These are phyloP conservation scores for Powellomyces hirtus DNA, from an alignment of 192 early-diverging fungal genomes.

Conservation along the genomic window DNA sequence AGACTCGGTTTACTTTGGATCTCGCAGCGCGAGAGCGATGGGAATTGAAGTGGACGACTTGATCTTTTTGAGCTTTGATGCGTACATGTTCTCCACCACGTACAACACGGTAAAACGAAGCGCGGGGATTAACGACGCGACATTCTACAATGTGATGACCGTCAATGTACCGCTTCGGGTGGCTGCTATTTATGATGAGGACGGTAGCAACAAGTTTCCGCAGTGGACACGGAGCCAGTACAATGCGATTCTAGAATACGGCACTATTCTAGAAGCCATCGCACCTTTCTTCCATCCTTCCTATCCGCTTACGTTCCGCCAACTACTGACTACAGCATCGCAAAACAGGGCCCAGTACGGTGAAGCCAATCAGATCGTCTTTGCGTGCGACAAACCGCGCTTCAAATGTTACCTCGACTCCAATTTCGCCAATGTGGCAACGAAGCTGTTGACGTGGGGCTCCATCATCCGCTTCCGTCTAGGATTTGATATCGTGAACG, in stretches of 20 bases:
- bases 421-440: slow-evolving; percentile 14
- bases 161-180: slow-evolving; percentile 14
- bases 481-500: slow-evolving; percentile 14
- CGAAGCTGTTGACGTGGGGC: slow-evolving; percentile 16
- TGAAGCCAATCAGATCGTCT: slow-evolving; percentile 11
- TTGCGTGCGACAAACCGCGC: slow-evolving; percentile 23
- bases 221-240: background rate
- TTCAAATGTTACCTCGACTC: slow-evolving; percentile 6
- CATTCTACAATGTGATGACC: background rate
- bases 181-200: slow-evolving; percentile 7
- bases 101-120: background rate
- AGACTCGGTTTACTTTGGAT: slow-evolving; percentile 2
- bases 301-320: slow-evolving; percentile 6
- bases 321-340: background rate
- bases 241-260: slow-evolving; percentile 10
- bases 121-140: background rate
- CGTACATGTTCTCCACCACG: background rate
- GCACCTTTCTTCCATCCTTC: slow-evolving; percentile 18
- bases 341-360: slow-evolving; percentile 10
- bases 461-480: slow-evolving; percentile 16
- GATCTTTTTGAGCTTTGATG: slow-evolving; percentile 6
- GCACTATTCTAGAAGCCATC: slow-evolving; percentile 4
- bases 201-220: slow-evolving; percentile 23
- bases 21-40: background rate
- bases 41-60: slow-evolving; percentile 18